Evolutionary conservation across 768 basidiomycete species (phyloP).

Genomic region (Mycena metata): DNA sequence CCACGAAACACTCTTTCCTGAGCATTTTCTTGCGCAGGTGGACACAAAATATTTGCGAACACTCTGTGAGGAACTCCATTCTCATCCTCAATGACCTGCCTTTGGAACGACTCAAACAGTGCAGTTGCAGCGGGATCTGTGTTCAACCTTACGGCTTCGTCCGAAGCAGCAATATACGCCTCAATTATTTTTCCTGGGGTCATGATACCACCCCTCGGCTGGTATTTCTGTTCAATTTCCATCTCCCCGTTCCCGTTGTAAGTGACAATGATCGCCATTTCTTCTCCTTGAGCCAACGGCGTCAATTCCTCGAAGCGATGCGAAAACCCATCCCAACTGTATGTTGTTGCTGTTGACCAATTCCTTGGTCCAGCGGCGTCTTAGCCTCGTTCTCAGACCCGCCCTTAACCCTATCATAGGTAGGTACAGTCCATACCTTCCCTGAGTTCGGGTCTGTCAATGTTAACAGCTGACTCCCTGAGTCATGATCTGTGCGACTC

Average conservation of each 20-base stretch:
- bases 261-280: constrained; percentile 25
- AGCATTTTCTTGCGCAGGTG: too few species aligned
- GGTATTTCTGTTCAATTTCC: constrained; percentile 18
- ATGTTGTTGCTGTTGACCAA: constrained; percentile 11
- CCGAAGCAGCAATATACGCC: too few species aligned
- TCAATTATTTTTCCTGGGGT: constrained; percentile 4
- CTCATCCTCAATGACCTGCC: too few species aligned
- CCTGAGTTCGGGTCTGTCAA: constrained; percentile 44
- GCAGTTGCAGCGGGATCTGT: too few species aligned
- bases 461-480: constrained; percentile 41
- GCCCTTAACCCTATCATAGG: constrained; percentile 17
- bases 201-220: constrained; percentile 29
- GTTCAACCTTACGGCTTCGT: too few species aligned
- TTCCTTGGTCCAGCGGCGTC: background rate
- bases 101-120: too few species aligned
- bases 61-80: too few species aligned
- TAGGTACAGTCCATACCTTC: constrained; percentile 6
- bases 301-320: constrained; percentile 21
- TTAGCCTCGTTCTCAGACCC: background rate
- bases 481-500: background rate
- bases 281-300: constrained; percentile 21
- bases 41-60: too few species aligned
- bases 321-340: constrained; percentile 8
- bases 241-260: constrained; percentile 20
- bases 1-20: too few species aligned